Percentiles rank a stretch among this genome's conserved stretches.
phyloP scores from a whole-genome alignment of 352 stramenopile genomes.

The Pythium dissimile region DNA sequence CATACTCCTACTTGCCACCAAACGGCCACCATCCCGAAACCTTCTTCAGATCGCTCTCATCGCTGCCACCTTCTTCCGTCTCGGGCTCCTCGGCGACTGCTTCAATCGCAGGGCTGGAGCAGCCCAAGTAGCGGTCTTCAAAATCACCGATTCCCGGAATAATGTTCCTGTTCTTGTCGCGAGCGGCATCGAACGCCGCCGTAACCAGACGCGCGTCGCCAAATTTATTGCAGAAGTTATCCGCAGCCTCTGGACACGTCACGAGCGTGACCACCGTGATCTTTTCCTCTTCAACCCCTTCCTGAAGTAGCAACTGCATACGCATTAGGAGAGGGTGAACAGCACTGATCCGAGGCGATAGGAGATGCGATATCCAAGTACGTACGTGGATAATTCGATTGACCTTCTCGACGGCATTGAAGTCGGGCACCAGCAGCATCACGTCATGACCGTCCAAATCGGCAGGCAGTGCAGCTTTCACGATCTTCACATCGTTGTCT shows the following conservation, averaged over 20 bases:
- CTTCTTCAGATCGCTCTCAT: slow-evolving; percentile 31
- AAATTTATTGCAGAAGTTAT: slow-evolving; percentile 79
- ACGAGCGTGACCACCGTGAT: slow-evolving; percentile 81
- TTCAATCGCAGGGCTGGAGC: slow-evolving; percentile 31
- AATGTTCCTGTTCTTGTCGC: slow-evolving; percentile 54
- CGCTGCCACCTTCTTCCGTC: slow-evolving; percentile 26
- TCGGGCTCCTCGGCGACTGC: slow-evolving; percentile 29
- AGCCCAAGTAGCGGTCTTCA: slow-evolving; percentile 65
- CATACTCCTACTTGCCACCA: slow-evolving; percentile 5
- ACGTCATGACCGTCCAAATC: slow-evolving; percentile 67
- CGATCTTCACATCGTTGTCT: slow-evolving; percentile 31
- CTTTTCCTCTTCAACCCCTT: slow-evolving; percentile 71
- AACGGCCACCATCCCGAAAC: slow-evolving; percentile 38
- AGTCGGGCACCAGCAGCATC: slow-evolving; percentile 61
- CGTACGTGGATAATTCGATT: slow-evolving; percentile 73
- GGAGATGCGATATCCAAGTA: too few relatives aligned
- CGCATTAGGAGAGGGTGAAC: not conserved
- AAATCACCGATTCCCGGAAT: slow-evolving; percentile 75
- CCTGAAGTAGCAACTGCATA: slow-evolving; percentile 55
- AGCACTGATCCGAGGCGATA: not conserved
- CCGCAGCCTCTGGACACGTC: slow-evolving; percentile 73
- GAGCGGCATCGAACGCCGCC: slow-evolving; percentile 67
- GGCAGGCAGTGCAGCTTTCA: slow-evolving; percentile 48
- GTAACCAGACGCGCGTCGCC: slow-evolving; percentile 72
- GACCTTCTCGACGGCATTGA: slow-evolving; percentile 59